These are phyloP conservation scores for Gaultheria prostrata DNA, from an alignment of 148 eudicot species.

Conservation along the genomic window DNA sequence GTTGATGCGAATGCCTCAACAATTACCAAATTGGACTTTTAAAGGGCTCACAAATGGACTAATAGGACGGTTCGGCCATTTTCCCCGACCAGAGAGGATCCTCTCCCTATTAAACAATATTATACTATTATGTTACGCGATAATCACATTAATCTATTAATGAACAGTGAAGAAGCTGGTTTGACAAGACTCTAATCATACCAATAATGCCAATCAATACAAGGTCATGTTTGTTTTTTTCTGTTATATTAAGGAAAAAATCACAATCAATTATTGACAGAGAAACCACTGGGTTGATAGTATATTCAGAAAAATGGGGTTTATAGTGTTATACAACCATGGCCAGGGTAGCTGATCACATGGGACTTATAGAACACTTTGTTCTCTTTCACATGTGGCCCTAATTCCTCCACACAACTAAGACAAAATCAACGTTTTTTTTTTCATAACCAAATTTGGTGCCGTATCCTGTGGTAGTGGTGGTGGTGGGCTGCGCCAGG, in stretches of 20 bases:
- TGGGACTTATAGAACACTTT: constrained; percentile 12
- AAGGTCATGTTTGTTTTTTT: not conserved
- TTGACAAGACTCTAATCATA: not conserved
- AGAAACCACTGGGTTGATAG: not conserved
- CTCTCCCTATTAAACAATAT: not conserved
- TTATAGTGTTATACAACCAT: constrained; percentile 11
- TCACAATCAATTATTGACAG: not conserved
- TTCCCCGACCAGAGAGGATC: not conserved
- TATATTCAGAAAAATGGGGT: not conserved
- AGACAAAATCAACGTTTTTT: constrained; percentile 4
- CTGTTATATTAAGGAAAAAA: not conserved
- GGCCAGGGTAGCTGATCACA: constrained; percentile 29
- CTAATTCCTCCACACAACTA: not conserved
- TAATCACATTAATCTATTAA: not conserved
- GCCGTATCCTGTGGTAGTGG: not conserved
- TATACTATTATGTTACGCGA: not conserved
- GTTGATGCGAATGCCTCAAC: not conserved
- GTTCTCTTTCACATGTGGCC: constrained; percentile 14
- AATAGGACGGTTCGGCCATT: too few relatives aligned
- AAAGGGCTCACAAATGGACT: not conserved
- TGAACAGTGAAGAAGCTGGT: not conserved
- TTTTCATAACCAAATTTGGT: not conserved
- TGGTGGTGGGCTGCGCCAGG: constrained; percentile 12
- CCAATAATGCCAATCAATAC: not conserved
- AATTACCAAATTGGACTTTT: not conserved